Evolutionary conservation across 495 filamentous ascomycete genomes (phyloP).

Genomic region (Neurospora cerealis): DNA sequence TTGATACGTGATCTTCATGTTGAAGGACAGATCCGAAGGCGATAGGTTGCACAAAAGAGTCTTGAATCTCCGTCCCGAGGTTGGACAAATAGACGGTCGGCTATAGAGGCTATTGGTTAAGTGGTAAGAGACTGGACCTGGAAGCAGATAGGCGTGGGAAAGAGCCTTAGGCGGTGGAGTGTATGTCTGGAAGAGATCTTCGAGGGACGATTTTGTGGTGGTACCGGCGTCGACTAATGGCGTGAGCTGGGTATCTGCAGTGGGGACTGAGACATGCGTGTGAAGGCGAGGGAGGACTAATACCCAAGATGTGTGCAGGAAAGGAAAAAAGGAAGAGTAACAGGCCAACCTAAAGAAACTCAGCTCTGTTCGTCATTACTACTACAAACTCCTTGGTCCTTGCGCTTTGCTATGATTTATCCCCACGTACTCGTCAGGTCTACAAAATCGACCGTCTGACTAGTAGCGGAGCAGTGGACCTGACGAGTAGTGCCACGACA

Average conservation of each 20-base stretch:
- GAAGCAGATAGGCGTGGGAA: background rate
- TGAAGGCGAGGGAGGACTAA: background rate
- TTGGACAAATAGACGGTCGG: background rate
- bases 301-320: background rate
- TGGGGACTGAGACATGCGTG: background rate
- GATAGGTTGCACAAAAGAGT: background rate
- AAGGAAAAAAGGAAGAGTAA: background rate
- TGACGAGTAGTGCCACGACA: too few relatives aligned
- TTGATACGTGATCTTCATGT: background rate
- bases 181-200: background rate
- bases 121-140: background rate
- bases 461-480: too few relatives aligned
- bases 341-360: background rate
- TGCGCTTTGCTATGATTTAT: background rate
- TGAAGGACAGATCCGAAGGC: background rate
- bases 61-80: background rate
- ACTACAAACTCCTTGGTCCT: background rate
- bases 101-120: background rate
- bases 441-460: too few relatives aligned
- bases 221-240: background rate
- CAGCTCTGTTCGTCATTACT: background rate
- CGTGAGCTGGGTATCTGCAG: background rate
- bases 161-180: background rate
- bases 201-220: background rate
- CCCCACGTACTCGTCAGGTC: background rate